Evolutionary conservation across 2,329 filamentous ascomycete genomes (phyloP), one percentile per base, ranked within the genome.

Genomic region (Pseudogymnoascus sp.): DNA sequence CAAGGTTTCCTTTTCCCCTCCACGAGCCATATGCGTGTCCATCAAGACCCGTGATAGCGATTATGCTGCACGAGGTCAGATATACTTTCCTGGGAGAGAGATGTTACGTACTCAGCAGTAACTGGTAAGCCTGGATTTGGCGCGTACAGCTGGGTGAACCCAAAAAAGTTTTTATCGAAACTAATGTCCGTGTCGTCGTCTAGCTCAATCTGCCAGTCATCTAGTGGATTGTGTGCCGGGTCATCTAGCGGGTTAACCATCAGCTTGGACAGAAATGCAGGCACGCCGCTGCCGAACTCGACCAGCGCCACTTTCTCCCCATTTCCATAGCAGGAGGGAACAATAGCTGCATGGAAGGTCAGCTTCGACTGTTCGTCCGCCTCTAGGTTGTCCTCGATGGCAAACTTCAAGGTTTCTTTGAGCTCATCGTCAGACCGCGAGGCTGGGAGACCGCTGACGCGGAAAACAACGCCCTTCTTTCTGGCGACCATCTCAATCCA

Each of bases 11-110:
- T 58, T 65, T 68, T 2, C 67, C 69, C 58, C 66, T 64, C 71
- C 71, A 74, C 5, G 70, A 73, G 15, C 70, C 70, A 58, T 73
- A 74, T 6, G 72, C 67, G 65, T 73, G 69, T 35, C 70, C 68
- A 25, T 71, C 67, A 27, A 72, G 69, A 4, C 69, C 69, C 1
- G 67, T 66, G 17, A 71, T 69, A 3, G 69, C 70, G 17, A 72
- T 66, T 25, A 71, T 67, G 41, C 69, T 71, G 39, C 21, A 58
- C 31, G 12, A 48, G 6, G 42, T 48, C 6, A 48, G 21, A 9
- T 21, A 48, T n/a, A 48, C 29, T 48, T n/a, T 6, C 25, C 6
- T 27, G 9, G 17, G 15, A 2, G 42, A 48, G 10, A 60, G 59
- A 21, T 58, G 41, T 4, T 21, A 42, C 63, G 5, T 61, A 68